A percentile compares a stretch with the other conserved stretches of the same genome.
Conservation (phyloP, 192 early-diverging fungal species). For the Glomus cerebriforme region DNA sequence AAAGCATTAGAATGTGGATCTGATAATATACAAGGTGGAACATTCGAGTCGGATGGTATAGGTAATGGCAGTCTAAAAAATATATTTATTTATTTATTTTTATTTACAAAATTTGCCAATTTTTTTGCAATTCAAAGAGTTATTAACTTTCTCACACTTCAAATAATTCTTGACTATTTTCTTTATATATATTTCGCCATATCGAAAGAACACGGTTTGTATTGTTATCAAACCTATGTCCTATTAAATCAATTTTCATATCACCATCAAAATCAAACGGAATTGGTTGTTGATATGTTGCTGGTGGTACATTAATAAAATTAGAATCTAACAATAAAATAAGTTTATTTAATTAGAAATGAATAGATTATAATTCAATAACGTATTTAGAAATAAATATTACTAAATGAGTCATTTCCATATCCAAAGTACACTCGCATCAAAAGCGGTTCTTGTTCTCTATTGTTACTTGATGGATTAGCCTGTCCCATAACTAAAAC, state of each 20-base stretch:
- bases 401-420: constrained; percentile 62
- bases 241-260: constrained; percentile 63
- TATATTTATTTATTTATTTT: not conserved
- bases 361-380: not conserved
- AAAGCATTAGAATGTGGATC: constrained; percentile 91
- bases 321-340: constrained; percentile 37
- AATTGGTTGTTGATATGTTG: constrained; percentile 58
- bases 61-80: constrained; percentile 6
- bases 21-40: constrained; percentile 60
- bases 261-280: constrained; percentile 62
- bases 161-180: constrained; percentile 37
- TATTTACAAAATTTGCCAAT: no score
- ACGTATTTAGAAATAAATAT: constrained; percentile 14
- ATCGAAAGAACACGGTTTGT: constrained; percentile 42
- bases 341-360: not conserved
- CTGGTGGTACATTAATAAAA: constrained; percentile 43
- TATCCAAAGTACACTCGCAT: constrained; percentile 80
- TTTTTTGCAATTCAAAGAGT: constrained; percentile 22
- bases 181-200: constrained; percentile 47
- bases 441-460: constrained; percentile 44
- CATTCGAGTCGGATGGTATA: not conserved
- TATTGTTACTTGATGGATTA: constrained; percentile 32
- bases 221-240: constrained; percentile 45
- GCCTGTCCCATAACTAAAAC: constrained; percentile 73
- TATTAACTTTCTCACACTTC: constrained; percentile 37